Conservation (phyloP, 75 land plant species). For the Sequoia sempervirens region DNA sequence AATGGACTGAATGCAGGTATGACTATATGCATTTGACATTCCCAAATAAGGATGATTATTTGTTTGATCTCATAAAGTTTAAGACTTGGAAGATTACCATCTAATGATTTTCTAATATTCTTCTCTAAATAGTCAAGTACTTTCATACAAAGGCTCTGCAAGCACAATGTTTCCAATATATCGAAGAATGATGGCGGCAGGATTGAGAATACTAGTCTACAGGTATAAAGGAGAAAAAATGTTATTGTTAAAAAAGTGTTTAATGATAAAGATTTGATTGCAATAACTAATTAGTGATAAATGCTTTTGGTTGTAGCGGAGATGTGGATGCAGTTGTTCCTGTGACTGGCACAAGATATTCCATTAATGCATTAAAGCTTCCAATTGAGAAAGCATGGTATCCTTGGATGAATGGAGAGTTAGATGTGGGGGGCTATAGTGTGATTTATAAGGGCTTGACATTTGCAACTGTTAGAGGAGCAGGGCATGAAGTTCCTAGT, state of each 20-base stretch:
- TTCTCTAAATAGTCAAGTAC: neutral
- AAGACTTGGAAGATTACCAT: neutral
- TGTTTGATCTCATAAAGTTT: neutral
- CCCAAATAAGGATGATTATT: neutral
- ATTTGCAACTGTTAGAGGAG: conserved; percentile 62
- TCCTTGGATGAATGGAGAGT: conserved; percentile 8
- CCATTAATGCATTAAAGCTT: conserved; percentile 8
- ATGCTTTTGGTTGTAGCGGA: conserved; percentile 6
- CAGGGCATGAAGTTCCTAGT: conserved; percentile 69
- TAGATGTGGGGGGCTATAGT: conserved; percentile 52
- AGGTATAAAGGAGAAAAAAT: neutral
- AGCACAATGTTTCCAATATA: conserved; percentile 2
- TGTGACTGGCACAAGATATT: conserved; percentile 18
- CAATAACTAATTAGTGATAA: neutral
- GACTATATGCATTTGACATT: conserved; percentile 9
- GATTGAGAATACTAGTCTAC: neutral
- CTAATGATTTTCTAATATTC: neutral
- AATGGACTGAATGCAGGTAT: conserved; percentile 84
- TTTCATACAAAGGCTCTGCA: neutral
- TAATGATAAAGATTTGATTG: neutral
- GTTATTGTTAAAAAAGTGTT: neutral
- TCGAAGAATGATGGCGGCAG: neutral
- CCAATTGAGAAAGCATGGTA: conserved; percentile 12
- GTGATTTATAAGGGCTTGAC: conserved; percentile 45
- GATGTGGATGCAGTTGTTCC: conserved; percentile 22